phyloP scores from a whole-genome alignment of 2,329 filamentous ascomycete genomes.

The Clonostachys rhizophaga region DNA sequence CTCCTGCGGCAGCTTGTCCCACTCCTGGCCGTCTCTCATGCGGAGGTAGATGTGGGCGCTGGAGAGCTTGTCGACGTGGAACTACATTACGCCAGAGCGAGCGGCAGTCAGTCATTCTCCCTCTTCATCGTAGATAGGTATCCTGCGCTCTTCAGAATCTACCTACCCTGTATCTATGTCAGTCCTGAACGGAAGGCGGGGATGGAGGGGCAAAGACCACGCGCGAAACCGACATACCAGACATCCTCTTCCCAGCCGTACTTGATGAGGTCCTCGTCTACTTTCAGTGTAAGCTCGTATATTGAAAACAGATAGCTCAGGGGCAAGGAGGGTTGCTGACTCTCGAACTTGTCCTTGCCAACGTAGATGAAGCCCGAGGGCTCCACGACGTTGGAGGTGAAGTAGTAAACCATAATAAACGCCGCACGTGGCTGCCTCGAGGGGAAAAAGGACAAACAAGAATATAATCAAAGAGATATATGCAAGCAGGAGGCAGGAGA shows the following conservation, averaged over 20 bases:
- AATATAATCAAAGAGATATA: too few relatives aligned
- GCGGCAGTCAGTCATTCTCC: background rate
- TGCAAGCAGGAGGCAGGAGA: too few relatives aligned
- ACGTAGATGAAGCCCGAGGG: conserved; percentile 90
- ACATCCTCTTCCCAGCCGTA: conserved; percentile 94
- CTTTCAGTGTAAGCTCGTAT: background rate
- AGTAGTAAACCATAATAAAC: conserved; percentile 84
- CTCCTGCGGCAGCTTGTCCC: conserved; percentile 74
- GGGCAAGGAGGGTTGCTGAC: conserved; percentile 45
- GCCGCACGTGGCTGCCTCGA: background rate
- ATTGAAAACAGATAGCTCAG: background rate
- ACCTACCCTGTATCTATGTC: too few relatives aligned
- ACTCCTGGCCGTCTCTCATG: conserved; percentile 70
- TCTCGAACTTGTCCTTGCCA: conserved; percentile 98
- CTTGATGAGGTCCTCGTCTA: conserved; percentile 95
- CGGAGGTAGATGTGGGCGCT: conserved; percentile 96
- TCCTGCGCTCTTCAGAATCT: too few relatives aligned
- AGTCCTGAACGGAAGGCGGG: background rate
- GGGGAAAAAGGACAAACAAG: too few relatives aligned
- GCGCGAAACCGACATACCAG: conserved; percentile 54
- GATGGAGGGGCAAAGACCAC: background rate
- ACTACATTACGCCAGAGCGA: conserved; percentile 42
- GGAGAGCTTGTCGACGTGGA: conserved; percentile 96
- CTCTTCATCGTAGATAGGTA: too few relatives aligned
- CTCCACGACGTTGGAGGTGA: conserved; percentile 77